Evolutionary conservation across 2,329 filamentous ascomycete genomes (phyloP).

Genomic region (Fusarium aywerte): DNA sequence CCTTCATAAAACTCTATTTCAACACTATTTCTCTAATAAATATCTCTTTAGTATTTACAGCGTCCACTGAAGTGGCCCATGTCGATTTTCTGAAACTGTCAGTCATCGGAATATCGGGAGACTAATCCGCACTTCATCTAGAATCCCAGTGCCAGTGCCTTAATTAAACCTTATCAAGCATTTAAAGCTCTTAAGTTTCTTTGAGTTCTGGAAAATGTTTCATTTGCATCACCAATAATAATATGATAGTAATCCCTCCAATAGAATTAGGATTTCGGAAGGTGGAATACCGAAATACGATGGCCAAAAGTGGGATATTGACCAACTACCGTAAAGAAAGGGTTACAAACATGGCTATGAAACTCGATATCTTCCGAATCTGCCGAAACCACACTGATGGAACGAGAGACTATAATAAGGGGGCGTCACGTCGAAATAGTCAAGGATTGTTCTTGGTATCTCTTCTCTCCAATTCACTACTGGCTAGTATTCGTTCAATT

Average conservation of each 20-base stretch:
- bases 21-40: not conserved
- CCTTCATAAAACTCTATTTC: not conserved
- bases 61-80: conserved; percentile 9
- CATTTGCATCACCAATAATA: conserved; percentile 5
- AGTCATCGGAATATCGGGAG: conserved; percentile 1
- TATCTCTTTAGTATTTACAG: not conserved
- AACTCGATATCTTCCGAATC: conserved; percentile 28
- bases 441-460: not conserved
- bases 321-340: conserved; percentile 14
- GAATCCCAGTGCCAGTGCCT: conserved; percentile 17
- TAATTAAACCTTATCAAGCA: conserved; percentile 35
- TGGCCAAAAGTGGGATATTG: conserved; percentile 14
- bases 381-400: not conserved
- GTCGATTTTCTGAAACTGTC: conserved; percentile 15
- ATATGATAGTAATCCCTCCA: conserved; percentile 29
- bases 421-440: not conserved
- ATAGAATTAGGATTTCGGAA: not conserved
- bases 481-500: conserved; percentile 39
- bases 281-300: not conserved
- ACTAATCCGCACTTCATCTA: not conserved
- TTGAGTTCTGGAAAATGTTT: conserved; percentile 36
- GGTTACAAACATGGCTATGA: conserved; percentile 5
- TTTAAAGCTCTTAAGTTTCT: conserved; percentile 5
- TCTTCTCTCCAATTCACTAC: conserved; percentile 26
- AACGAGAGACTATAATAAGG: conserved; percentile 1